These are phyloP conservation scores for Russula ochroleuca DNA, from an alignment of 768 basidiomycete species.

Conservation along the genomic window DNA sequence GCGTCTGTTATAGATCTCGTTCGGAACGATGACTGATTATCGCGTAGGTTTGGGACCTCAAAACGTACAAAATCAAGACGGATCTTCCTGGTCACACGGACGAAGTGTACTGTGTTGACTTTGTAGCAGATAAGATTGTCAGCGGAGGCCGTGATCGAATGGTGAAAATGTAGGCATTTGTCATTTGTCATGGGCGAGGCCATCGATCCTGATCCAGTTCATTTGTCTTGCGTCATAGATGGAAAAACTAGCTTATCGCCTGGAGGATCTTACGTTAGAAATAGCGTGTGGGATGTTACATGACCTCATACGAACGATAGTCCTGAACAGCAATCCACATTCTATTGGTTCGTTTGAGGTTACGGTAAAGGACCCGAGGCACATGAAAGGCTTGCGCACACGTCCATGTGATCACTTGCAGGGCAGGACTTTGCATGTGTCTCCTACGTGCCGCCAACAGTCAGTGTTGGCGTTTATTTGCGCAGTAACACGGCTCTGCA, in stretches of 20 bases:
- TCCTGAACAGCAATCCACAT: not conserved
- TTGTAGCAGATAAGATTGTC: constrained; percentile 98
- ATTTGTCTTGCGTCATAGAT: not conserved
- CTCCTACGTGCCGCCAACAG: not conserved
- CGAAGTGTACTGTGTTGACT: constrained; percentile 98
- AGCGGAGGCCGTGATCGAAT: constrained; percentile 91
- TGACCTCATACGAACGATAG: not conserved
- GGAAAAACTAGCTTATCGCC: constrained; percentile 25
- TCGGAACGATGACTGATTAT: not conserved
- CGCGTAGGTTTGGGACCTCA: constrained; percentile 88
- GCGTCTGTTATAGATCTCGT: constrained; percentile 28
- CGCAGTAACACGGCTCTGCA: no score
- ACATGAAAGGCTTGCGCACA: not conserved
- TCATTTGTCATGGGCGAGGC: not conserved
- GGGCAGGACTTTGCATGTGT: not conserved
- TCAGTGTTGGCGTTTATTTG: no score
- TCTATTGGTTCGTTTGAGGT: constrained; percentile 4
- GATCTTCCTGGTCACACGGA: constrained; percentile 96
- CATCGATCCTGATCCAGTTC: not conserved
- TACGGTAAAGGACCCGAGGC: constrained; percentile 2
- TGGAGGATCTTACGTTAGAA: not conserved
- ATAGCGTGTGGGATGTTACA: not conserved
- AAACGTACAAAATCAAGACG: constrained; percentile 90
- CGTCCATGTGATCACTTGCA: not conserved
- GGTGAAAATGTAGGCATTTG: constrained; percentile 78